Percentiles rank a stretch among this genome's conserved stretches.
phyloP scores from a whole-genome alignment of 1,284 basidiomycete species.

The Tilletia setariae region DNA sequence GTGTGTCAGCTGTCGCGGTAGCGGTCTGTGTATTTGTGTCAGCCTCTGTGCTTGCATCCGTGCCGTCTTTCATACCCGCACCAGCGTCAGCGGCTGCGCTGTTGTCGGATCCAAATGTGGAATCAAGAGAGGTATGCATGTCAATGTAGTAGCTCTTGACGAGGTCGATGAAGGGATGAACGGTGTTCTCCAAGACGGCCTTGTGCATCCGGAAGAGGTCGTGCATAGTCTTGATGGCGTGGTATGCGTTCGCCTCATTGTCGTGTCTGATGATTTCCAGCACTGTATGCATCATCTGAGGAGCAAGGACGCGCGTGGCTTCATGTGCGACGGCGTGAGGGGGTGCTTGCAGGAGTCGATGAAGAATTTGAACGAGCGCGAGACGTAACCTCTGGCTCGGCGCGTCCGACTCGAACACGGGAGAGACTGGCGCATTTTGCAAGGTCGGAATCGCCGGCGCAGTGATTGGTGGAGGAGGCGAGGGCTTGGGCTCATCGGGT shows the following conservation, averaged over 20 bases:
- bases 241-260: conserved; percentile 92
- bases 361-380: background rate
- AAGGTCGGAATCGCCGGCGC: background rate
- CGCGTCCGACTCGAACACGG: background rate
- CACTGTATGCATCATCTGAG: conserved; percentile 69
- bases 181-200: conserved; percentile 67
- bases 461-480: background rate
- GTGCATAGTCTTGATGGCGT: conserved; percentile 86
- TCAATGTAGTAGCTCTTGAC: conserved; percentile 73
- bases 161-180: conserved; percentile 75
- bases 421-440: background rate
- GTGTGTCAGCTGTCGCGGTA: background rate
- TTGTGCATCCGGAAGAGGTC: conserved; percentile 63
- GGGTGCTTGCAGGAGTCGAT: conserved; percentile 7
- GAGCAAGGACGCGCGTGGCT: conserved; percentile 1
- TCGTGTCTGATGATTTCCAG: conserved; percentile 80
- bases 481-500: background rate
- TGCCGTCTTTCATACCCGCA: no score
- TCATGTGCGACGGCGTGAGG: conserved; percentile 11
- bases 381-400: background rate
- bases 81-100: background rate
- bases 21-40: conserved; percentile 14
- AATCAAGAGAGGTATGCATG: conserved; percentile 71
- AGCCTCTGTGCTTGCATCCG: background rate
- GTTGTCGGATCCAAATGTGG: conserved; percentile 62